A percentile compares a stretch with the other conserved stretches of the same genome.
Conservation (phyloP, 768 basidiomycete genomes). For the Ramaria sp. region DNA sequence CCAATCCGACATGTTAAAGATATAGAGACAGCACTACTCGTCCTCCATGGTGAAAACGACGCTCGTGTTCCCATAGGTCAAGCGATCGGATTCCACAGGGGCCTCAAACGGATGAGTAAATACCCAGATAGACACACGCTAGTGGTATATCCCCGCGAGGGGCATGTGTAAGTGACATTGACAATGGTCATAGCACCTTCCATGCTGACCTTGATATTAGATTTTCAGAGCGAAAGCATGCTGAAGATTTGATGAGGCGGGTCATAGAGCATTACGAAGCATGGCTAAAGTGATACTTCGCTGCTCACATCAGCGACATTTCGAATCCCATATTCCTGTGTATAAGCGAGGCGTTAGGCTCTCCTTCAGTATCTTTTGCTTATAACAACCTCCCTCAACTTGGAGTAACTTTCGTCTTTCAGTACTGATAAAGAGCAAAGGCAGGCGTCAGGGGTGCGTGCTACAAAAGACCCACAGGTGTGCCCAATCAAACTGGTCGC, state of each 20-base stretch:
- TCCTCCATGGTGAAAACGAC: conserved; percentile 12
- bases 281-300: conserved; percentile 9
- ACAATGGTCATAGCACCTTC: not conserved
- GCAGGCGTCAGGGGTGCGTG: no score
- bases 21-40: conserved; percentile 11
- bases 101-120: conserved; percentile 8
- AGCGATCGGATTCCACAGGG: conserved; percentile 10
- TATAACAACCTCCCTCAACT: no score
- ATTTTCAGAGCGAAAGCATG: conserved; percentile 8
- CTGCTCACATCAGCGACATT: no score
- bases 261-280: conserved; percentile 7
- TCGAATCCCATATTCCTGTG: no score
- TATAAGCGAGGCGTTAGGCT: no score
- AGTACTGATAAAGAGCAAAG: no score
- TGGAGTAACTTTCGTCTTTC: no score
- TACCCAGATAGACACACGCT: conserved; percentile 8
- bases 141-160: conserved; percentile 12
- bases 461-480: no score
- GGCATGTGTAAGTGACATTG: conserved; percentile 6
- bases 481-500: no score
- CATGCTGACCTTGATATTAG: not conserved
- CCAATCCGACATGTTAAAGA: conserved; percentile 10
- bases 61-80: conserved; percentile 10
- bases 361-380: no score
- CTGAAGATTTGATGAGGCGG: conserved; percentile 8